Conservation (phyloP, 2,329 filamentous ascomycete genomes). For the Teratosphaeria epicoccoides region DNA sequence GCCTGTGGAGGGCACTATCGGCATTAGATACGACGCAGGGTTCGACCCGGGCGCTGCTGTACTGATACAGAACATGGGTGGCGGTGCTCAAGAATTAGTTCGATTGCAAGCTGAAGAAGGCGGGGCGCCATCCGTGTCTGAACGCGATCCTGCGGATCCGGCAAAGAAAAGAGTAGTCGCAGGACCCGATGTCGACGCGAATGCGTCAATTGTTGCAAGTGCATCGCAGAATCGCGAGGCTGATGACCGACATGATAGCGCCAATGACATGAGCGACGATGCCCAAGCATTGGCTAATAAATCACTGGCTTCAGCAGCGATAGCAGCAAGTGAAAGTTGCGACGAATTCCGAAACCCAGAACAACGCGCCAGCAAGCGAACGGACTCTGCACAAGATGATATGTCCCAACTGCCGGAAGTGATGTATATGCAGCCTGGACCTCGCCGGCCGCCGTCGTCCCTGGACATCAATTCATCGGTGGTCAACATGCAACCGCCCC, state of each 20-base stretch:
- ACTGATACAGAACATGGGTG: conserved; percentile 1
- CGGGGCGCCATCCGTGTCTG: not conserved
- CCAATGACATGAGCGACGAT: not conserved
- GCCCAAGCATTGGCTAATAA: not conserved
- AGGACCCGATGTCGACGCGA: not conserved
- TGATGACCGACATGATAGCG: conserved; percentile 2
- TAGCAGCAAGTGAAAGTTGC: not conserved
- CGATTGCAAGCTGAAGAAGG: not conserved
- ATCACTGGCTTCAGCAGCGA: not conserved
- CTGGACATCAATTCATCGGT: not conserved
- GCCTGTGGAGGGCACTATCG: not conserved
- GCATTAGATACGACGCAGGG: not conserved
- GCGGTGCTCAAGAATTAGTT: not conserved
- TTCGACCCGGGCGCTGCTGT: not conserved
- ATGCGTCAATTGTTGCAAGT: not conserved
- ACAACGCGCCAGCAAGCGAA: not conserved
- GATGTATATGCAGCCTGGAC: not conserved
- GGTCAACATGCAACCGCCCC: not conserved
- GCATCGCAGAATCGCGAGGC: not conserved
- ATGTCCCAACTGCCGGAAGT: conserved; percentile 6
- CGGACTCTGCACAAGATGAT: conserved; percentile 14
- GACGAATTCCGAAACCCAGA: not conserved
- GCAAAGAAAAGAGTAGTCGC: not conserved
- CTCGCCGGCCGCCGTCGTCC: not conserved
- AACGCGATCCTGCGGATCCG: not conserved